Evolutionary conservation across 805 yeast species (phyloP), one percentile per base, ranked within the genome.

Genomic region (Hanseniaspora meyeri): DNA sequence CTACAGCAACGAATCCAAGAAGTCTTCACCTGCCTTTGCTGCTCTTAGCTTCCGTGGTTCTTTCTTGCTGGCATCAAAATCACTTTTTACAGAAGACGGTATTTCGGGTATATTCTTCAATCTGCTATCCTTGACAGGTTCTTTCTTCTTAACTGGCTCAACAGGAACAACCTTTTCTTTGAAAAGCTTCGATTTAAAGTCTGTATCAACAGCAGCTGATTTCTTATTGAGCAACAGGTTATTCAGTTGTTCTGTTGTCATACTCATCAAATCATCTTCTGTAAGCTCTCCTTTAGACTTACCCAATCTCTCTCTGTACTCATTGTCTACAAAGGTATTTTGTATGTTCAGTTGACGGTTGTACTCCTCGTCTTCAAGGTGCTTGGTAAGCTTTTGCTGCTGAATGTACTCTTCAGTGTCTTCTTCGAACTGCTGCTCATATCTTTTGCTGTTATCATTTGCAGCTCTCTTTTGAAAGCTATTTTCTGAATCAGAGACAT

Each of bases 351-450:
- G 4, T 24, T 53, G 57, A 12, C 57, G 38, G 4, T 39, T 14
- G 20, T n/a, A 39, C 24, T 53, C 57, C 9, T 37, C 51, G 32
- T 46, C 51, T 4, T 38, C 51, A 8, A 53, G 10, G 3, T 29
- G 39, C 16, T 45, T 19, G 11, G 38, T 37, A 11, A 53, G n/a
- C 11, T 53, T 53, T 12, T 46, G 38, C 14, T 53, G 46, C 34
- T 53, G 57, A n/a, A 14, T 53, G 40, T 53, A 53, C 34, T 53
- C 57, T 32, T 53, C 57, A n/a, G 57, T 53, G 10, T 53, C 57
- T 39, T 53, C 51, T 19, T 53, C 57, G 38, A 53, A 46, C 9
- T 27, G 31, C 16, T 53, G 19, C 10, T 53, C 57, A 39, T 46
- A 53, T 46, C 57, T 45, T 10, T 49, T 49, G 4, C n/a, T 19